Percentiles rank a stretch among this genome's conserved stretches.
phyloP scores from a whole-genome alignment of 768 basidiomycete genomes.

The Xerocomus spinulosus region DNA sequence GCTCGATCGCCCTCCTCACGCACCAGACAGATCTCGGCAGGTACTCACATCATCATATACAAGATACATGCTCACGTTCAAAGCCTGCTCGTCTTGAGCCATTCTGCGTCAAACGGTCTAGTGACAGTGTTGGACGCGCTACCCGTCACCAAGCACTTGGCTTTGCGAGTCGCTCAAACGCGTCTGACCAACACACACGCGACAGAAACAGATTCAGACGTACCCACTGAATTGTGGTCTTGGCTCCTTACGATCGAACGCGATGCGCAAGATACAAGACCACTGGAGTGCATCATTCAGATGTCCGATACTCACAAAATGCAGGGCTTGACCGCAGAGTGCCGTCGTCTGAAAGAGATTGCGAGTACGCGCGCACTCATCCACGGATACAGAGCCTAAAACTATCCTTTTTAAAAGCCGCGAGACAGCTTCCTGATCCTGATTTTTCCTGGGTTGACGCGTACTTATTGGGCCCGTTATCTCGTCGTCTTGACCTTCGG shows the following conservation, averaged over 20 bases:
- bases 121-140: conserved; percentile 19
- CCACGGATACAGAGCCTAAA: not conserved
- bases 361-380: conserved; percentile 36
- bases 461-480: conserved; percentile 9
- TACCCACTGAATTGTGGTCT: conserved; percentile 33
- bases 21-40: conserved; percentile 50
- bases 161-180: conserved; percentile 55
- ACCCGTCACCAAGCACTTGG: conserved; percentile 54
- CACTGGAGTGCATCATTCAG: conserved; percentile 42
- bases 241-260: conserved; percentile 49
- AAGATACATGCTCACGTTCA: conserved; percentile 2
- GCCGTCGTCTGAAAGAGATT: conserved; percentile 50
- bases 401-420: conserved; percentile 8
- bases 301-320: conserved; percentile 43
- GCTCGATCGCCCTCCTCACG: conserved; percentile 43
- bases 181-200: conserved; percentile 35
- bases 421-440: not conserved
- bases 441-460: conserved; percentile 20
- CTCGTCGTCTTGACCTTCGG: conserved; percentile 46
- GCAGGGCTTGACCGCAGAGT: conserved; percentile 47
- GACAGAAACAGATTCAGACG: conserved; percentile 17
- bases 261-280: conserved; percentile 36
- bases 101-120: not conserved
- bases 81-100: conserved; percentile 20
- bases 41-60: conserved; percentile 27